These are phyloP conservation scores for Pugionium dolabratum DNA, from an alignment of 345 rosid genomes.

Conservation along the genomic window DNA sequence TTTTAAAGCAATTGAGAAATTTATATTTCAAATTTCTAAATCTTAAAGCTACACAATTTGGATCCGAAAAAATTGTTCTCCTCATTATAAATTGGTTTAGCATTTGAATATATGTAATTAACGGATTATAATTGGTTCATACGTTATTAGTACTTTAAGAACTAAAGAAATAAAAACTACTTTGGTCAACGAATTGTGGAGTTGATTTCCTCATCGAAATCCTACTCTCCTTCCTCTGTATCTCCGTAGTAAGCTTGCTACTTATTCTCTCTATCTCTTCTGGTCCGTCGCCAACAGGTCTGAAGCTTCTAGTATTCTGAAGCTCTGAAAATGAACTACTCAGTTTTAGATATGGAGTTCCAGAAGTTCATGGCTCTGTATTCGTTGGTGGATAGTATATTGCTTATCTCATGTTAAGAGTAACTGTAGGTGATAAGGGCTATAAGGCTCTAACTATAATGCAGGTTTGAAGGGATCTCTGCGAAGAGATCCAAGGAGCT, in stretches of 20 bases:
- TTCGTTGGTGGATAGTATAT: conserved; percentile 73
- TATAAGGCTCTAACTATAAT: background rate
- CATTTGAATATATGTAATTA: background rate
- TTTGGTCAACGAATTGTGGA: conserved; percentile 2
- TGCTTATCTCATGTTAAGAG: background rate
- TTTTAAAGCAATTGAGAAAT: no score
- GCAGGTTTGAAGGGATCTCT: conserved; percentile 74
- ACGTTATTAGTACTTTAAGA: background rate
- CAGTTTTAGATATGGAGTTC: conserved; percentile 70
- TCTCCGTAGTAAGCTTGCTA: no score
- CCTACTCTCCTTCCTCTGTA: conserved; percentile 7
- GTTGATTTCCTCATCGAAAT: background rate
- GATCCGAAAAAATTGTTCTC: background rate
- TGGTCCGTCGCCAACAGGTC: conserved; percentile 68
- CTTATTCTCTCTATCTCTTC: no score
- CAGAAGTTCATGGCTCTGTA: no score
- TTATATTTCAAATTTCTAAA: background rate
- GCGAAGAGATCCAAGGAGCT: no score
- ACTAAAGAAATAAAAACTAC: background rate
- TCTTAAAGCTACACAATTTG: background rate
- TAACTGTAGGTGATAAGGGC: background rate
- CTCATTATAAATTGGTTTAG: background rate
- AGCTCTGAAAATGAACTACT: conserved; percentile 67
- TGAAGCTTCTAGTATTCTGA: conserved; percentile 61
- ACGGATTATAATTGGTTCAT: background rate